A percentile compares a stretch with the other conserved stretches of the same genome.
These are phyloP conservation scores for Leucocoprinus sp. DNA, from an alignment of 768 basidiomycete genomes.

Conservation along the genomic window DNA sequence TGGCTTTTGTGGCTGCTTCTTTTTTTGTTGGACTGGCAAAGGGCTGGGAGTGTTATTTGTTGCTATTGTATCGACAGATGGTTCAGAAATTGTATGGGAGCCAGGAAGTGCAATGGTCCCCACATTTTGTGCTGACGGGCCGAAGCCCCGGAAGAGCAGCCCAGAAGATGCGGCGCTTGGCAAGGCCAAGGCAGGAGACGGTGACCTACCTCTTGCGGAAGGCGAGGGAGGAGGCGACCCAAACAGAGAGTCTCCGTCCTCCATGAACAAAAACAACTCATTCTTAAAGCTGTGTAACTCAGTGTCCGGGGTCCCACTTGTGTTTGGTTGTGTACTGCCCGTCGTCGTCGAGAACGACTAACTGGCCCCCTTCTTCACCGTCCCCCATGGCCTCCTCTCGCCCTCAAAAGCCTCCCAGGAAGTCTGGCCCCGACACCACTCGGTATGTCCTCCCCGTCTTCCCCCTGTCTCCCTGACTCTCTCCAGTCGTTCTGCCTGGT, in stretches of 20 bases:
- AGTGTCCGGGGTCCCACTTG: conserved; percentile 9
- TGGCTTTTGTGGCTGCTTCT: conserved; percentile 27
- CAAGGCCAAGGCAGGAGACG: conserved; percentile 51
- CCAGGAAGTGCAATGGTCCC: conserved; percentile 98
- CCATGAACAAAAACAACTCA: no score
- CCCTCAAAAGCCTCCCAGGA: conserved; percentile 56
- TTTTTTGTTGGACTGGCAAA: no score
- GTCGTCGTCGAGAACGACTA: conserved; percentile 18
- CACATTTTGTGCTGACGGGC: conserved; percentile 70
- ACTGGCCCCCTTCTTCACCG: no score
- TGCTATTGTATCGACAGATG: conserved; percentile 73
- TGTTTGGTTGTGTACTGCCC: conserved; percentile 7
- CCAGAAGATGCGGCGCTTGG: conserved; percentile 26
- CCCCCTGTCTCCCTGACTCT: conserved; percentile 8
- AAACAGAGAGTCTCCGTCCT: conserved; percentile 69
- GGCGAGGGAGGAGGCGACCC: conserved; percentile 74
- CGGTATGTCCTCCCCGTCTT: conserved; percentile 26
- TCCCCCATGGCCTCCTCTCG: conserved; percentile 55
- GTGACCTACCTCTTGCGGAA: conserved; percentile 59
- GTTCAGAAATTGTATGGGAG: conserved; percentile 85
- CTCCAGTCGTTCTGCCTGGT: conserved; percentile 49
- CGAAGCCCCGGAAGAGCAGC: conserved; percentile 9
- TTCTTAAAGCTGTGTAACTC: neutral
- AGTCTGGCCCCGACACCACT: conserved; percentile 53
- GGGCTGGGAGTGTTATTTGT: no score